Base-by-base conservation (phyloP, 2,329 filamentous ascomycete genomes). In the Bertia moriformis region DNA sequence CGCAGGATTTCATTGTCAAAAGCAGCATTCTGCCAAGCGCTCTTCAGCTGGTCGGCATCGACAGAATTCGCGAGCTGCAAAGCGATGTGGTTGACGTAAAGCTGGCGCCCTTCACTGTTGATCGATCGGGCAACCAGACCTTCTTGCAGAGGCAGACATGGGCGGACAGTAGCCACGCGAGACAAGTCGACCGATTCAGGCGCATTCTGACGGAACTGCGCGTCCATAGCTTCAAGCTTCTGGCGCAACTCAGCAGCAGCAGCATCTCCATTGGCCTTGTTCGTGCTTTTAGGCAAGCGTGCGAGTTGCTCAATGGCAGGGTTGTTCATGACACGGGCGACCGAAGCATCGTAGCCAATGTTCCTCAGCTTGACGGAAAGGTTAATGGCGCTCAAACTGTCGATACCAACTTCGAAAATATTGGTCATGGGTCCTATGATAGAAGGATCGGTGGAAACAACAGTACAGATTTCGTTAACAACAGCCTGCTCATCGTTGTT, bases 331-430 rank as follows among this genome's bases (percentile, higher is more conserved):
- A 61, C 46, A n/a, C 44, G 46, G n/a, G 55, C 49, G 4, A 60
- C 54, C 14, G 49, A 50, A 18, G 50, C 48, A 13, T 50, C 46
- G 17, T 55, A 59, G 1, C 57, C 58, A 4, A 52, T 45, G 22
- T 50, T 52, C 19, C 48, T 48, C 5, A 61, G 45, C 35, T 49
- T 51, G 29, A 57, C 49, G 1, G 55, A 53, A n/a, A 61, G 43
- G 19, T 50, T 52, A 19, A 61, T 58, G 13, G 52, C 54, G 32
- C 49, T 54, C 4, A 61, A 44, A 43, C 57, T 60, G 42, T 61
- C 58, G 20, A 61, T 40, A 0, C 57, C 58, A 14, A 60, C 46
- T 38, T 55, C 51, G 33, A 60, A 60, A 13, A 60, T 35, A 17
- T 35, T 35, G 10, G 32, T 35, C 10, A 12, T 7, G 7, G 10